Conservation (phyloP, 257 asterid genomes). For the Anisodus acutangulus region DNA sequence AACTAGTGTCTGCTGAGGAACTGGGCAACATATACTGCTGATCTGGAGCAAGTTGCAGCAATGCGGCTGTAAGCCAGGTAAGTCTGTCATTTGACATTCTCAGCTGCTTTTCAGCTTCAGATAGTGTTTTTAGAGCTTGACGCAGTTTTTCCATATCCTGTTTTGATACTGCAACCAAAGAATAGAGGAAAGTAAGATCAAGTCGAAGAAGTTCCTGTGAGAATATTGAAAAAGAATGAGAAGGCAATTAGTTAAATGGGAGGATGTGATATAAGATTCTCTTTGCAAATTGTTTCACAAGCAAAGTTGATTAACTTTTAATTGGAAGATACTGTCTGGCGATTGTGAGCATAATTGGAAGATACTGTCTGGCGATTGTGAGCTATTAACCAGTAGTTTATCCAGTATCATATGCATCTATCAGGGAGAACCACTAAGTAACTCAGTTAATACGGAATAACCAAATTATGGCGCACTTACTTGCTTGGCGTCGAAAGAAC, state of each 20-base stretch:
- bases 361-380: neutral
- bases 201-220: constrained; percentile 27
- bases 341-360: neutral
- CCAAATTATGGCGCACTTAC: constrained; percentile 53
- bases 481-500: constrained; percentile 67
- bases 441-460: neutral
- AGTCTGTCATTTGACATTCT: constrained; percentile 81
- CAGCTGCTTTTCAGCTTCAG: constrained; percentile 98
- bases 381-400: neutral
- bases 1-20: constrained; percentile 75
- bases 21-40: constrained; percentile 70
- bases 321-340: neutral
- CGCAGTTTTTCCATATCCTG: constrained; percentile 93
- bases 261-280: neutral
- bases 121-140: constrained; percentile 85
- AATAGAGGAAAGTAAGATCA: constrained; percentile 16
- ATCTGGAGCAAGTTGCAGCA: constrained; percentile 96
- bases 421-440: neutral
- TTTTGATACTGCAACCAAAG: constrained; percentile 66
- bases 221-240: constrained; percentile 24
- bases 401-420: constrained; percentile 11
- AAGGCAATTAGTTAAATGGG: neutral
- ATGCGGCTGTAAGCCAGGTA: constrained; percentile 97
- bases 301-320: neutral
- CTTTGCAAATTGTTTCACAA: constrained; percentile 14